These are phyloP conservation scores for Eucalyptus pauciflora DNA, from an alignment of 345 rosid genomes.

Conservation along the genomic window DNA sequence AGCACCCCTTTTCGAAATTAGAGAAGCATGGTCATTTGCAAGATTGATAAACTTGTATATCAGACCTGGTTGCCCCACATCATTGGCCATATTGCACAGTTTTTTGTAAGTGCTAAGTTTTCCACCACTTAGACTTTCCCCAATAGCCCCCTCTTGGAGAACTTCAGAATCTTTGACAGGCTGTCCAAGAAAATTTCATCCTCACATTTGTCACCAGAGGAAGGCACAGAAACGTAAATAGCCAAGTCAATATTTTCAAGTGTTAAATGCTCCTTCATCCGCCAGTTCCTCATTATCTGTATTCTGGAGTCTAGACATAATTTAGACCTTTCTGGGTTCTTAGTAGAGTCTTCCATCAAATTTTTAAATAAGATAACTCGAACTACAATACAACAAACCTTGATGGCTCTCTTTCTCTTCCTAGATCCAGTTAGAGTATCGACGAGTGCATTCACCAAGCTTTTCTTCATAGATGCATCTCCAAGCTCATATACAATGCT, in stretches of 20 bases:
- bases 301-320: not conserved
- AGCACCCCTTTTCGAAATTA: constrained; percentile 80
- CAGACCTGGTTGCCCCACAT: constrained; percentile 88
- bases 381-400: constrained; percentile 29
- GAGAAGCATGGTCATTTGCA: constrained; percentile 84
- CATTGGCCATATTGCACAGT: constrained; percentile 88
- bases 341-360: not conserved
- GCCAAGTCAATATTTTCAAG: not conserved
- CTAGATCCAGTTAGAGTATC: constrained; percentile 80
- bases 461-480: constrained; percentile 72
- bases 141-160: constrained; percentile 77
- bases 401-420: constrained; percentile 84
- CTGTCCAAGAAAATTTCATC: constrained; percentile 21
- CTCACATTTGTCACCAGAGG: no score
- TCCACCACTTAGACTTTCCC: constrained; percentile 73
- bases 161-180: constrained; percentile 82
- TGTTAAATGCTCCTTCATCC: fast-evolving
- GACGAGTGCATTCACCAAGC: constrained; percentile 77
- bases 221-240: not conserved
- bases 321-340: not conserved
- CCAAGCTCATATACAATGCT: constrained; percentile 95
- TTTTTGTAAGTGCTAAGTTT: constrained; percentile 86
- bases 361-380: fast-evolving
- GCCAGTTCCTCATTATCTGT: not conserved
- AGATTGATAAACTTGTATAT: constrained; percentile 88